phyloP scores from a whole-genome alignment of 163 green algal species.

The Prototheca cutis region DNA sequence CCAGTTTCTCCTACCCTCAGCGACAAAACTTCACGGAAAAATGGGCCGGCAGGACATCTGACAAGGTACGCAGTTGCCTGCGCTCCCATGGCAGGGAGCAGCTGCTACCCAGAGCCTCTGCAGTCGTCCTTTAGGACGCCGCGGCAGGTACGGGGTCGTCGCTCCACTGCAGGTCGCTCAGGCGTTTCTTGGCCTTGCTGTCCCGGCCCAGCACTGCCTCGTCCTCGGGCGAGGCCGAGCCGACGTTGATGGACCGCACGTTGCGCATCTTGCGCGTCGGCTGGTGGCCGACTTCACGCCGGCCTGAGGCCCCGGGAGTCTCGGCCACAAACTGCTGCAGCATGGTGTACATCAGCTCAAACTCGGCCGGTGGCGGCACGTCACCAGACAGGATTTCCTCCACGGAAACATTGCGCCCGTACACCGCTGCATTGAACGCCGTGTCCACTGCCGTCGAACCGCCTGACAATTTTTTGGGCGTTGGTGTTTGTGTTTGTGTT shows the following conservation, averaged over 20 bases:
- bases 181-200: too few species aligned
- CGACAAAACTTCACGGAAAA: too few species aligned
- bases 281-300: not conserved
- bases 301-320: not conserved
- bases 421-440: not conserved
- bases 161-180: too few species aligned
- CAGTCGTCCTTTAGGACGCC: too few species aligned
- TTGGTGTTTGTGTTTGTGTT: not conserved
- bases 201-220: not conserved
- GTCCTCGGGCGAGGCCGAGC: not conserved
- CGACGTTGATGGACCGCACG: not conserved
- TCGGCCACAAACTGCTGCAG: slow-evolving; percentile 8
- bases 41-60: too few species aligned
- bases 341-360: slow-evolving; percentile 16
- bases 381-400: slow-evolving; percentile 7
- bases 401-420: not conserved
- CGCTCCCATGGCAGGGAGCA: too few species aligned
- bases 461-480: not conserved
- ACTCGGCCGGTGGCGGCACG: slow-evolving; percentile 10
- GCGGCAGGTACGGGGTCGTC: too few species aligned
- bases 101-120: too few species aligned
- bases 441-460: not conserved
- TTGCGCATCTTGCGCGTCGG: not conserved
- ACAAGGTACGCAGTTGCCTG: too few species aligned
- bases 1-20: too few species aligned